Evolutionary conservation across 2,329 filamentous ascomycete genomes (phyloP), one percentile per base, ranked within the genome.

Genomic region (Colletotrichum tropicicola): DNA sequence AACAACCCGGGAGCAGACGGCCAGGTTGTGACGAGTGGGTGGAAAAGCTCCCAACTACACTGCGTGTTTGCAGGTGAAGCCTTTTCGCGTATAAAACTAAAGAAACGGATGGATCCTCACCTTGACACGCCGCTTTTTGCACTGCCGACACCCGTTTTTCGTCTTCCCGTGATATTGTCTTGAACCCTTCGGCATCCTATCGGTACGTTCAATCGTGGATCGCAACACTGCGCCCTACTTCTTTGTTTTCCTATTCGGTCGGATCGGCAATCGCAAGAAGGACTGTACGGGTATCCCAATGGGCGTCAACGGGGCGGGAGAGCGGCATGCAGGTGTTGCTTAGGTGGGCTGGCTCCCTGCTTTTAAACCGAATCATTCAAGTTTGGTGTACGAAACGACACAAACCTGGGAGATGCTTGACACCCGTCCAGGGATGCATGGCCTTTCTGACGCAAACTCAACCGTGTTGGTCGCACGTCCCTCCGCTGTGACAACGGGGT

Each of bases 71-170:
- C 27, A 37, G 25, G 19, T n/a, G 23, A 12, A 15, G 17, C 12
- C 8, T 12, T 19, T 5, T 4, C 19, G 15, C 19, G 13, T 21
- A 47, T 21, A n/a, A 1, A 12, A n/a, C n/a, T 23, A 25, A 17
- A 48, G 32, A 43, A 13, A 13, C 35, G 12, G 43, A 15, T 28
- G n/a, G 13, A 43, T 35, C 30, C 65, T 41, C 41, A 68, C 66
- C 66, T 68, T 68, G 19, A 68, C 63, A 30, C 66, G 62, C 15
- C 66, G 63, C 49, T 64, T 66, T 45, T 68, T 68, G 30, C 66
- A 68, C 53, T 68, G 63, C 35, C 57, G 49, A 48, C 66, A 67
- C 35, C 63, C 66, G 48, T 66, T 68, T 32, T 65, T 66, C 44
- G 62, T 66, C 63, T 68, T 68, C 32, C 63, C 62, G 19, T 68